Conservation (phyloP, 192 early-diverging fungal genomes). For the Coemansia sp. region DNA sequence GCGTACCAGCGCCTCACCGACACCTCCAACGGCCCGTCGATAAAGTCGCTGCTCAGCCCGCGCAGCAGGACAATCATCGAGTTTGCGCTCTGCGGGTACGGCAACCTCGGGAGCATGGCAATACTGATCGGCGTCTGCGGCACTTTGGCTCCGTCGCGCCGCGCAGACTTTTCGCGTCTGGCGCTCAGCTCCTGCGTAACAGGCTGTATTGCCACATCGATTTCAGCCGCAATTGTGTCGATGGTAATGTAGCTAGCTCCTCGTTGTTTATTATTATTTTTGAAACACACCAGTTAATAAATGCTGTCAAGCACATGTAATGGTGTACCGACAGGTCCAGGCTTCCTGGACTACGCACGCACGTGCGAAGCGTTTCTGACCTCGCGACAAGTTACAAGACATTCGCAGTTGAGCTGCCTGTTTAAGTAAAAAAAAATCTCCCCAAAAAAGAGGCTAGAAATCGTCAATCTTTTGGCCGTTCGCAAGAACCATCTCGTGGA, state of each 20-base stretch:
- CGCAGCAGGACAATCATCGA: conserved; percentile 60
- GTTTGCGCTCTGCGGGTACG: conserved; percentile 86
- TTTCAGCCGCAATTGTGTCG: conserved; percentile 81
- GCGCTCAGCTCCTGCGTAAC: conserved; percentile 77
- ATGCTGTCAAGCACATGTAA: too few species aligned
- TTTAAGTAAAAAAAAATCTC: background rate
- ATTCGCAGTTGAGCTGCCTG: background rate
- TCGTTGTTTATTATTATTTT: background rate
- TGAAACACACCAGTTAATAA: too few species aligned
- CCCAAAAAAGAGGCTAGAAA: background rate
- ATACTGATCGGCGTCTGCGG: conserved; percentile 77
- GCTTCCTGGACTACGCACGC: too few species aligned
- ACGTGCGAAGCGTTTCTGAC: too few species aligned
- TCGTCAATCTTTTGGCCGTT: conserved; percentile 48
- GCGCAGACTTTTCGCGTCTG: conserved; percentile 68
- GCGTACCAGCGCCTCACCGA: conserved; percentile 60
- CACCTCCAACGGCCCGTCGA: conserved; percentile 12
- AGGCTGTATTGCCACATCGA: conserved; percentile 75
- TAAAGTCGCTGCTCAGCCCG: conserved; percentile 41
- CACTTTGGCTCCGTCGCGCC: conserved; percentile 69
- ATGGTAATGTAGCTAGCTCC: conserved; percentile 50
- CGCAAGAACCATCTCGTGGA: conserved; percentile 82
- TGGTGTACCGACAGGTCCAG: too few species aligned
- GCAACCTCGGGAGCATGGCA: conserved; percentile 81
- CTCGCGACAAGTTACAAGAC: too few species aligned